These are phyloP conservation scores for Lathyrus tuberosus DNA, from an alignment of 306 rosid species.

Conservation along the genomic window DNA sequence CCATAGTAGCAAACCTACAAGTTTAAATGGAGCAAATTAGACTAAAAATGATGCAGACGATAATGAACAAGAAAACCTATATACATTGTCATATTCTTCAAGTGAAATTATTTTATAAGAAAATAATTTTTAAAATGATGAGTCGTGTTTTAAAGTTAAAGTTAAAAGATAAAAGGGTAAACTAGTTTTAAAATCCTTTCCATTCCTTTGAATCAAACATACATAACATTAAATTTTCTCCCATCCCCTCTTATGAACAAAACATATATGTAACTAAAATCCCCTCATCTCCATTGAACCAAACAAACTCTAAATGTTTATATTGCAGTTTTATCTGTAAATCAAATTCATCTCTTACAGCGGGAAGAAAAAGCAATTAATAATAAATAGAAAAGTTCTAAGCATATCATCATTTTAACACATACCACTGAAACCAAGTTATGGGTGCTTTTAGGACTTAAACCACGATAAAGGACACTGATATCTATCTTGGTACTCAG, in stretches of 20 bases:
- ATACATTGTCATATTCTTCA: too few species aligned
- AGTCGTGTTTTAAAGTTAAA: too few species aligned
- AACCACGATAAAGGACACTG: constrained; percentile 84
- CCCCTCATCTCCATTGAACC: too few species aligned
- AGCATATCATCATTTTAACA: constrained; percentile 10
- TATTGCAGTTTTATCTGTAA: constrained; percentile 13
- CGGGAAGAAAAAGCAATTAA: background rate
- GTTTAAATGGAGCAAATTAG: constrained; percentile 35
- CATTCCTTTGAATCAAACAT: too few species aligned
- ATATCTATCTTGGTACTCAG: constrained; percentile 75
- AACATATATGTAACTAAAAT: too few species aligned
- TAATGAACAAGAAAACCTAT: too few species aligned
- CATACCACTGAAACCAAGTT: constrained; percentile 97
- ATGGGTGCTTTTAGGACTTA: constrained; percentile 68
- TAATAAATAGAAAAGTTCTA: constrained; percentile 22
- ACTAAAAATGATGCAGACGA: background rate
- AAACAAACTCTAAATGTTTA: constrained; percentile 11
- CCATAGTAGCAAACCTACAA: constrained; percentile 96
- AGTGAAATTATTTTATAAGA: too few species aligned
- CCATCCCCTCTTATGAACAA: too few species aligned
- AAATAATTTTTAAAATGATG: too few species aligned
- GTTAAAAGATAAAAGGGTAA: too few species aligned
- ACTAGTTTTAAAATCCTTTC: too few species aligned
- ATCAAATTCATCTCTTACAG: background rate
- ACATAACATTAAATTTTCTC: too few species aligned